These are phyloP conservation scores for Calonectria naviculata DNA, from an alignment of 2,329 filamentous ascomycete species.

Conservation along the genomic window DNA sequence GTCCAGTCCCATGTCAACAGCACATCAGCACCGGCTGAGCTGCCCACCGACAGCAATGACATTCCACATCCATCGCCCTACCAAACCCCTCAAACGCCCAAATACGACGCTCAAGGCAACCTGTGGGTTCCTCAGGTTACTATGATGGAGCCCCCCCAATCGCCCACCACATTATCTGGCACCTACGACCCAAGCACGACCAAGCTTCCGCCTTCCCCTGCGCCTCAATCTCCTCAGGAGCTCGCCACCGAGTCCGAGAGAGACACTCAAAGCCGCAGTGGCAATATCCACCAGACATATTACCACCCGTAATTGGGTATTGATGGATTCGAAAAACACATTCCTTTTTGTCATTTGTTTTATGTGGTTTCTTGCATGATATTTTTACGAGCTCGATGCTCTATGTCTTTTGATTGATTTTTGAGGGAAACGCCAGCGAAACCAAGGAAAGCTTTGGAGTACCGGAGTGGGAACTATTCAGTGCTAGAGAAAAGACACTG, in stretches of 20 bases:
- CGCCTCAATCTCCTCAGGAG: constrained; percentile 36
- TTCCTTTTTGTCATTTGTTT: neutral
- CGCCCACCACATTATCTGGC: constrained; percentile 26
- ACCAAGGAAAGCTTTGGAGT: constrained; percentile 22
- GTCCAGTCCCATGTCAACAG: constrained; percentile 31
- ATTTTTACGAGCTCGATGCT: constrained; percentile 7
- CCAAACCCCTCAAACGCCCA: constrained; percentile 34
- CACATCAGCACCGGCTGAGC: constrained; percentile 40
- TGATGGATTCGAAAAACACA: neutral
- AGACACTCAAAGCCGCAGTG: constrained; percentile 16
- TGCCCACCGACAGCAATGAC: constrained; percentile 34
- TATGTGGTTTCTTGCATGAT: constrained; percentile 9
- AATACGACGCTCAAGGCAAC: constrained; percentile 46
- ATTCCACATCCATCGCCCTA: constrained; percentile 27
- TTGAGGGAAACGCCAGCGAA: neutral
- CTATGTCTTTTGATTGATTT: neutral
- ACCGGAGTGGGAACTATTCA: constrained; percentile 23
- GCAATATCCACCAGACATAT: constrained; percentile 36
- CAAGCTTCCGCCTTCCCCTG: constrained; percentile 30
- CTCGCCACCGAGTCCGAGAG: constrained; percentile 33
- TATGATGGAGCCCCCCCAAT: constrained; percentile 41
- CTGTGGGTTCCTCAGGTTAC: constrained; percentile 48
- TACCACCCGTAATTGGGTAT: constrained; percentile 34
- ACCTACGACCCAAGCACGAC: constrained; percentile 33
- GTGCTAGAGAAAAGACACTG: neutral